phyloP scores from a whole-genome alignment of 2,329 filamentous ascomycete genomes.

The Apiospora pterosperma region DNA sequence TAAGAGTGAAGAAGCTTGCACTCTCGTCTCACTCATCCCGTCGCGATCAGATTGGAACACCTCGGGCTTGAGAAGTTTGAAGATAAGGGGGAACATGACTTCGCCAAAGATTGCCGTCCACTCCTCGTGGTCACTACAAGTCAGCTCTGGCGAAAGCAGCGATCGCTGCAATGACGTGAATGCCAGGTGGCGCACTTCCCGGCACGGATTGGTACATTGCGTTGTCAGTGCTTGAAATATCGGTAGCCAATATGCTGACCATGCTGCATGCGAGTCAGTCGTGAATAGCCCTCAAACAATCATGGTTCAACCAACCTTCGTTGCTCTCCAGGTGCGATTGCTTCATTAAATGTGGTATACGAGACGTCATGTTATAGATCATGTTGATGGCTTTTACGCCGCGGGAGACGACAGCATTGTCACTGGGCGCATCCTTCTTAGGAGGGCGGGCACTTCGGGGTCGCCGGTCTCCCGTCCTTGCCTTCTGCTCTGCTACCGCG shows the following conservation, averaged over 20 bases:
- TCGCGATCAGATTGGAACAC: conserved; percentile 86
- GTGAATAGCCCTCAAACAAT: not conserved
- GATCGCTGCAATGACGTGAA: conserved; percentile 83
- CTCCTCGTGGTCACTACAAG: conserved; percentile 78
- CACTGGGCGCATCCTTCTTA: conserved; percentile 56
- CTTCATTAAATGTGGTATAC: conserved; percentile 83
- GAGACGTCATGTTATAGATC: conserved; percentile 76
- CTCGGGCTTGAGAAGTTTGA: conserved; percentile 85
- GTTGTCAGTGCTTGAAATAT: conserved; percentile 85
- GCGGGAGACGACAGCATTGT: conserved; percentile 70
- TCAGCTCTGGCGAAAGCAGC: conserved; percentile 79
- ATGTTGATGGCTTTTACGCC: conserved; percentile 78
- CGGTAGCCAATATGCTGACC: conserved; percentile 96
- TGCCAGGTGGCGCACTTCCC: conserved; percentile 86
- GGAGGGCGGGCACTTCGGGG: conserved; percentile 35
- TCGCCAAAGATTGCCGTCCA: conserved; percentile 96
- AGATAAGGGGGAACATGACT: conserved; percentile 88
- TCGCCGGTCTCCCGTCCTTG: conserved; percentile 42
- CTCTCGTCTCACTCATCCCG: conserved; percentile 93
- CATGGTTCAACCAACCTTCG: conserved; percentile 55
- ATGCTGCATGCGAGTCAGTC: conserved; percentile 57
- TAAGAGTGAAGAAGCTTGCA: conserved; percentile 84
- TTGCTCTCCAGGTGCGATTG: conserved; percentile 88
- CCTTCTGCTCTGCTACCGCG: conserved; percentile 65
- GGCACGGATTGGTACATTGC: conserved; percentile 92